These are phyloP conservation scores for Sporothrix humicola DNA, from an alignment of 2,329 filamentous ascomycete genomes.

Conservation along the genomic window DNA sequence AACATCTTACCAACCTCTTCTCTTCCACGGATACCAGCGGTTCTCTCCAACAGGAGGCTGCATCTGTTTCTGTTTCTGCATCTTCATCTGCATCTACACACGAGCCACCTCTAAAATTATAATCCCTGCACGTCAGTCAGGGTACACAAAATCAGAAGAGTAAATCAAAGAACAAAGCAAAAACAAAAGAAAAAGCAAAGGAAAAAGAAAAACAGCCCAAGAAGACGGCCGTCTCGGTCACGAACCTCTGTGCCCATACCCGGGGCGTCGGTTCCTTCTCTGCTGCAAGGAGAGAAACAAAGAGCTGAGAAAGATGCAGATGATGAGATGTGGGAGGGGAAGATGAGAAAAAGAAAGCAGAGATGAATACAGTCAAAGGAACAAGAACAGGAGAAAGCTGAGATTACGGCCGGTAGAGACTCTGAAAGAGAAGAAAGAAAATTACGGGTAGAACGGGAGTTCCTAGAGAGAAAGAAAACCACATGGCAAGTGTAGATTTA, in stretches of 20 bases:
- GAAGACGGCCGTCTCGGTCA: background rate
- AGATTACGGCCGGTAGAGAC: too few species aligned
- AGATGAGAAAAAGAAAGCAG: background rate
- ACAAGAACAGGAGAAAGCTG: too few species aligned
- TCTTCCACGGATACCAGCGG: background rate
- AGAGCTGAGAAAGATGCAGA: background rate
- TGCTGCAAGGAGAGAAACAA: conserved; percentile 5
- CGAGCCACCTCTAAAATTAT: background rate
- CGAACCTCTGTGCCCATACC: background rate
- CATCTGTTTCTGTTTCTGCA: background rate
- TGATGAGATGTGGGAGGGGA: background rate
- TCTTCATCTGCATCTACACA: background rate
- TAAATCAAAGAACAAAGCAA: background rate
- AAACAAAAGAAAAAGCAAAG: background rate
- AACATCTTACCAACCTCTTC: background rate
- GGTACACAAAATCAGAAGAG: background rate
- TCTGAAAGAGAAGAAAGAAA: background rate
- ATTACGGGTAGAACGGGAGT: background rate
- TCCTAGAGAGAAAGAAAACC: background rate
- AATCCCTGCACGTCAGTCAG: conserved; percentile 2
- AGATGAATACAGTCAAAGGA: background rate
- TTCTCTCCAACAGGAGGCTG: background rate
- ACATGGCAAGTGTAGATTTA: background rate
- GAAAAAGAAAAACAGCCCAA: background rate
- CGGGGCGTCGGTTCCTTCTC: background rate